Evolutionary conservation across 1,284 basidiomycete species (phyloP), one percentile per base, ranked within the genome.

Genomic region (Irpex rosettiformis): DNA sequence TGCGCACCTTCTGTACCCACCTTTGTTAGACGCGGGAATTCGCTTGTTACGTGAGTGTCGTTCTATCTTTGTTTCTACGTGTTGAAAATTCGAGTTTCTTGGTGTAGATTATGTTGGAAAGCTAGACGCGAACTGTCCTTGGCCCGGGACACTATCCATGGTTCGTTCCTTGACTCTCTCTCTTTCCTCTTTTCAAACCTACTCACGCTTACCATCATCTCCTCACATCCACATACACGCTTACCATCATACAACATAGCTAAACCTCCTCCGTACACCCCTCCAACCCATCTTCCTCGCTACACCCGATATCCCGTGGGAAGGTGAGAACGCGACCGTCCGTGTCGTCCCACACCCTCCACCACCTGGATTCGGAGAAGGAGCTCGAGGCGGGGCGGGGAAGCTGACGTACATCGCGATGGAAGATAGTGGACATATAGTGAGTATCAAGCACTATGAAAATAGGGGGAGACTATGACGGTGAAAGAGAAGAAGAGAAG

Each of bases 81-180:
- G 11, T 24, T n/a, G 22, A 47, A 8, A 7, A 8, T 8, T 24
- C 16, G n/a, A 47, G 24, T 16, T 7, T 4, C 30, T 33, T 16
- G 6, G 28, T 54, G 10, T 29, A 69, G 72, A 73, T 58, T 72
- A 69, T 52, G 61, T 72, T 52, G 72, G 71, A 3, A 62, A 61
- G 6, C 64, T 67, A 54, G 72, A 73, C 55, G 70, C 67, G 1
- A 73, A 70, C 61, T 71, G 70, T 54, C 64, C 65, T 13, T 72
- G 69, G 69, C 69, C 67, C 2, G 72, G 70, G 3, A 61, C 68
- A 22, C 55, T 69, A 24, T 65, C 65, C 28, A 60, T 61, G 49
- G 57, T 66, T 18, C 13, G 61, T 62, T 16, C 7, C 30, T 33
- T 33, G 8, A 7, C 30, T 16, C 16, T 33, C 30, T 16, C 30